Base-by-base conservation (phyloP, 2,329 filamentous ascomycete genomes). In the Alternaria novae-zelandiae region DNA sequence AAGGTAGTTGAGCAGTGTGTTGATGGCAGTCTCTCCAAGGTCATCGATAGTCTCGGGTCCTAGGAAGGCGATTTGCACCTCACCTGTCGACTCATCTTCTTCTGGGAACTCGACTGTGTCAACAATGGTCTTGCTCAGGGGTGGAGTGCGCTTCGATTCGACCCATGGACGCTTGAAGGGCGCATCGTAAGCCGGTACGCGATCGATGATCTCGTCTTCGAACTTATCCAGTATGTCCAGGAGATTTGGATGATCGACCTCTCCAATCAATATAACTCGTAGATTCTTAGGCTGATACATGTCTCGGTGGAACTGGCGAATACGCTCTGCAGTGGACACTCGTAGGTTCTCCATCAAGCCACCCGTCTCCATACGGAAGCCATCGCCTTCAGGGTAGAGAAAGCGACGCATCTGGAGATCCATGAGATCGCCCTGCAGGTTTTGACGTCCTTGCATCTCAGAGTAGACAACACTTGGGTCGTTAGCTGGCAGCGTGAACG, bases 221-320 rank as follows among this genome's bases (percentile, higher is more conserved):
- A 99, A 99, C 23, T 89, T 85, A 73, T 97, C 93, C 32, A 99
- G 82, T 50, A 96, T 93, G 30, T 90, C 82, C 21, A 98, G 83
- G 61, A 99, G 86, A 72, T 96, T 86, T 0, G 87, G 82, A 75
- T 97, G 92, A 74, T 97, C 89, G 2, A 97, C 89, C 79, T 97
- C 94, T 46, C 96, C 96, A n/a, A 96, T 91, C 63, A 99, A 89
- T 25, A 97, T 88, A 26, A 99, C 83, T 68, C 94, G 96, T 63
- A 99, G 84, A 74, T 99, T 99, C 78, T 94, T 95, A 4, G 96
- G 96, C 78, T 98, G 95, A 76, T 99, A 99, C 95, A 99, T 98
- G 68, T 94, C 92, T 66, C 90, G 90, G 79, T 99, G 96, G 74
- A 98, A 99, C 62, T 90, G 89, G n/a, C 96, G 90, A 69, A 99